Conservation (phyloP, 116 monocot genomes). For the Papilionanthe hybrid region DNA sequence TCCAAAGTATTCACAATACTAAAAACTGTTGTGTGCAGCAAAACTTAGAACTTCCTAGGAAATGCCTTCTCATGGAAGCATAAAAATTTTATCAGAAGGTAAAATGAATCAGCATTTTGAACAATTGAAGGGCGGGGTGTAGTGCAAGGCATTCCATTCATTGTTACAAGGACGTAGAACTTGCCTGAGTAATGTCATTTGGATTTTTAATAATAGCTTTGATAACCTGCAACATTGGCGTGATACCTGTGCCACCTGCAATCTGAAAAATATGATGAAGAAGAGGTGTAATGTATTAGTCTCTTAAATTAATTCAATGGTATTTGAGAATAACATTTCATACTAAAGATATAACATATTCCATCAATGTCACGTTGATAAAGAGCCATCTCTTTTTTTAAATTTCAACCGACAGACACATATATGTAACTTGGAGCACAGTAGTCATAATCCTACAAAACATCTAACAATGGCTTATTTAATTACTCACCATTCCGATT, state of each 20-base stretch:
- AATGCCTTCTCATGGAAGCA: neutral
- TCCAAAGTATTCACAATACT: neutral
- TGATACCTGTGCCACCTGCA: slow-evolving; percentile 89
- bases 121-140: too few relatives aligned
- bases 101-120: too few relatives aligned
- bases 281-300: neutral
- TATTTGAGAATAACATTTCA: neutral
- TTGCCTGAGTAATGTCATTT: slow-evolving; percentile 79
- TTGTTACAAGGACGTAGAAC: neutral
- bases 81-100: neutral
- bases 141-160: neutral
- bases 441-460: neutral
- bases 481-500: slow-evolving; percentile 80
- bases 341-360: neutral
- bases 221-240: slow-evolving; percentile 92
- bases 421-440: neutral
- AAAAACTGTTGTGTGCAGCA: neutral
- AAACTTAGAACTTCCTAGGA: neutral
- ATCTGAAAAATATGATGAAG: slow-evolving; percentile 26
- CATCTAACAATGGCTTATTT: neutral
- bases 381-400: neutral
- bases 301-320: neutral
- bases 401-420: neutral
- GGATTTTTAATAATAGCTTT: slow-evolving; percentile 83
- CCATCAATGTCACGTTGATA: neutral